These are phyloP conservation scores for Cokeromyces recurvatus DNA, from an alignment of 371 early-diverging fungal genomes.

Conservation along the genomic window DNA sequence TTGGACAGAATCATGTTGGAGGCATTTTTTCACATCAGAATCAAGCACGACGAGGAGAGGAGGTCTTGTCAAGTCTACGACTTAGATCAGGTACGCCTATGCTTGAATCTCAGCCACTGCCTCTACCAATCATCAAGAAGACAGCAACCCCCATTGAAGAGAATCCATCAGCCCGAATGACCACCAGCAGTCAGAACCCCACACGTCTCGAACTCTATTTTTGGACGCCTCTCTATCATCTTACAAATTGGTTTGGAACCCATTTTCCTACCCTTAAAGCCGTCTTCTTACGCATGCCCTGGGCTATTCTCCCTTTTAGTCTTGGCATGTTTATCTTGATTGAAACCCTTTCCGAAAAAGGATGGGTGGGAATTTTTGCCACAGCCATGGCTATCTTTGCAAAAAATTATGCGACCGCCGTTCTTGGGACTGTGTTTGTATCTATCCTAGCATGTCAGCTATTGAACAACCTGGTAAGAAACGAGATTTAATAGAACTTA, in stretches of 20 bases:
- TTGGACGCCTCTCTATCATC: too few species aligned
- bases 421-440: constrained; percentile 59
- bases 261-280: constrained; percentile 46
- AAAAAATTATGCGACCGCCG: constrained; percentile 51
- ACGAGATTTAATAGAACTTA: not conserved
- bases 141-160: too few species aligned
- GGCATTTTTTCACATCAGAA: too few species aligned
- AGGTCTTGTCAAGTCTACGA: too few species aligned
- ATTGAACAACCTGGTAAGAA: constrained; percentile 65
- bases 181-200: too few species aligned
- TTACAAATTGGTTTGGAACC: constrained; percentile 3
- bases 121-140: too few species aligned
- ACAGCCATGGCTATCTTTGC: constrained; percentile 49
- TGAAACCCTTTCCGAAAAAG: constrained; percentile 58
- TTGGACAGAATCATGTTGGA: too few species aligned
- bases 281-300: constrained; percentile 65
- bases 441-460: constrained; percentile 69
- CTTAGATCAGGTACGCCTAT: too few species aligned
- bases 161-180: too few species aligned
- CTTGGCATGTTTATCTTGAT: constrained; percentile 83
- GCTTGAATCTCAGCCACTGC: too few species aligned
- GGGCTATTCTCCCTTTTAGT: constrained; percentile 71
- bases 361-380: constrained; percentile 72
- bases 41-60: too few species aligned
- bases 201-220: too few species aligned